Conservation (phyloP, 2,329 filamentous ascomycete genomes). For the Penicillium sp. region DNA sequence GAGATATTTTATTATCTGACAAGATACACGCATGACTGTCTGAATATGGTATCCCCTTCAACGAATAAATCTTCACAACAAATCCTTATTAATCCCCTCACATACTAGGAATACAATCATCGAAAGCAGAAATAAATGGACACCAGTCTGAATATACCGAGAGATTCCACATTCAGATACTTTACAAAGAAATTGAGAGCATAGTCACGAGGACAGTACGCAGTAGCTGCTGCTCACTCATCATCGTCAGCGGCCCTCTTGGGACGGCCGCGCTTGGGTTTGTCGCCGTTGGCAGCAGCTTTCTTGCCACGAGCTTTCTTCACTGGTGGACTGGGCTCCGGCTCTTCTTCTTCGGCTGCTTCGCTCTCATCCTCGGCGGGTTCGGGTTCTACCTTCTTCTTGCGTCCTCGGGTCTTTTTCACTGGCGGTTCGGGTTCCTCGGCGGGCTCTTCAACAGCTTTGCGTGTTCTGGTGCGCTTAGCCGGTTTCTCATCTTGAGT, state of each 20-base stretch:
- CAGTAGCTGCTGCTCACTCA: neutral
- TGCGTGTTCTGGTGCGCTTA: slow-evolving; percentile 1
- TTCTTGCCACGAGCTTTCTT: slow-evolving; percentile 11
- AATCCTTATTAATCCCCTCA: neutral
- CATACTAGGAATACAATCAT: neutral
- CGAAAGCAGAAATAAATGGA: neutral
- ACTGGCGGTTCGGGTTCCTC: slow-evolving; percentile 30
- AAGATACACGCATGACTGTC: neutral
- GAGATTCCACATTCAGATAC: neutral
- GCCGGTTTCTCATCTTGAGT: slow-evolving; percentile 11
- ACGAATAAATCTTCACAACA: neutral
- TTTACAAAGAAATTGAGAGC: neutral
- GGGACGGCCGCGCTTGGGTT: slow-evolving; percentile 15
- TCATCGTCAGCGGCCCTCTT: slow-evolving; percentile 9
- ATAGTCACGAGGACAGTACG: neutral
- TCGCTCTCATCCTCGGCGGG: neutral
- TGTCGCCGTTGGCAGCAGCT: slow-evolving; percentile 6
- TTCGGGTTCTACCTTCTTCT: slow-evolving; percentile 7
- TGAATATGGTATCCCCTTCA: neutral
- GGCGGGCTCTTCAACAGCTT: slow-evolving; percentile 18
- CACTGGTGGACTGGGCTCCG: neutral
- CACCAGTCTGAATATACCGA: neutral
- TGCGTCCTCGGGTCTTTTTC: slow-evolving; percentile 22
- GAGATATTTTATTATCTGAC: no score
- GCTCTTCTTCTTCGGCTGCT: neutral